Evolutionary conservation across 202 grass and related monocot genomes (phyloP), one percentile per base, ranked within the genome.

Genomic region (Setaria italica): DNA sequence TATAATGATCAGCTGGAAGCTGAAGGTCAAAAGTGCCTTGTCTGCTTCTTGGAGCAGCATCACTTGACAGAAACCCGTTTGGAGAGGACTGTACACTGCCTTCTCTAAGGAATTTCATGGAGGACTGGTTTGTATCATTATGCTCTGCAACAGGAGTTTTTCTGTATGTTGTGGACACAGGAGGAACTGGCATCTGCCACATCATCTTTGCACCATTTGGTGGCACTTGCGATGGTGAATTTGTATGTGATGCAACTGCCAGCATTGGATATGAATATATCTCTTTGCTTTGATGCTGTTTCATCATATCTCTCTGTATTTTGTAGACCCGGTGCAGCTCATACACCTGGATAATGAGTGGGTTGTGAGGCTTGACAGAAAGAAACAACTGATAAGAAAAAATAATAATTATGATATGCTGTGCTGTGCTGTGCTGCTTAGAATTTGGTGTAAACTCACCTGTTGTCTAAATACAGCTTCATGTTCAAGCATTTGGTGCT

Each of bases 261-360:
- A 77, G 48, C 74, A 81, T 64, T 49, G 73, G 67, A 60, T 56
- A 86, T 45, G 78, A 72, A 53, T 83, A 70, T 19, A 56, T 59
- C 34, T 90, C 77, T 90, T 91, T 90, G 48, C 67, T 88, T 71
- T 87, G 82, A 62, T 85, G 85, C 14, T 91, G 86, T 65, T 90
- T 75, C 90, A 96, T 94, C 84, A 99, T 65, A 43, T 96, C 85
- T 84, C 85, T 99, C 82, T 99, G 97, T 88, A 88, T 87, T 86
- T 87, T 87, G 85, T 95, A 99, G 85, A 99, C 86, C 51, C 92
- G 94, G 85, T 99, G 97, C 84, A 99, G 87, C 89, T 99, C 97
- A 81, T 87, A 88, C 21, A 99, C 97, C 97, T 99, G 79, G 69
- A 92, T 65, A 58, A 42, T 45, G 62, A 81, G 41, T 20, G 82